Percentiles rank a stretch among this genome's conserved stretches.
These are phyloP conservation scores for Ceratobasidium sp. DNA, from an alignment of 1,284 basidiomycete genomes.

Conservation along the genomic window DNA sequence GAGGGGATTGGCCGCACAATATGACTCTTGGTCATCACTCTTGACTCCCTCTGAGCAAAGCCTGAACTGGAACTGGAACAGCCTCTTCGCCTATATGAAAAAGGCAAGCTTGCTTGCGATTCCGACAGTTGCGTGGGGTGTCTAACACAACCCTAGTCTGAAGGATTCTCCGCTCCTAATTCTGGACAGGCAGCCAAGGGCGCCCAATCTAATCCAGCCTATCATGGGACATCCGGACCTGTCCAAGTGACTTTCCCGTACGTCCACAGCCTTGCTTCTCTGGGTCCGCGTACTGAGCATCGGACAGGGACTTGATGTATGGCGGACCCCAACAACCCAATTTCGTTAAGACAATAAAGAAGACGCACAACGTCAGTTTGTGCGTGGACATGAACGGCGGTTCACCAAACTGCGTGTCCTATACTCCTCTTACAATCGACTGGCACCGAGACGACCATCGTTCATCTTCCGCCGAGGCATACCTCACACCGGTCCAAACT, in stretches of 20 bases:
- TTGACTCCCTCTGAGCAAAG: constrained; percentile 56
- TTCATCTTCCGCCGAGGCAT: constrained; percentile 55
- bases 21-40: constrained; percentile 63
- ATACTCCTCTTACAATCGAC: constrained; percentile 55
- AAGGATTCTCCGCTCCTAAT: constrained; percentile 63
- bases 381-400: constrained; percentile 64
- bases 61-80: constrained; percentile 64
- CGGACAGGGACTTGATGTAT: constrained; percentile 60
- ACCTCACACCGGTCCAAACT: constrained; percentile 53
- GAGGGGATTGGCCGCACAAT: constrained; percentile 63
- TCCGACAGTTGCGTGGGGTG: too few species aligned
- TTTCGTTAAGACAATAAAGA: constrained; percentile 58
- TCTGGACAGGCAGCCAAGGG: constrained; percentile 58
- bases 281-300: constrained; percentile 42
- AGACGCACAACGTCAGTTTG: constrained; percentile 48
- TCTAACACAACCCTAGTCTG: constrained; percentile 49
- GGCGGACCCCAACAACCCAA: constrained; percentile 61
- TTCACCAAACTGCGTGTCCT: constrained; percentile 62
- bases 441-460: constrained; percentile 51
- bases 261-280: constrained; percentile 20
- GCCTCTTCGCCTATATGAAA: constrained; percentile 60
- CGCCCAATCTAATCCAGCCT: constrained; percentile 53
- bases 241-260: constrained; percentile 57
- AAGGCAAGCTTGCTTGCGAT: constrained; percentile 50
- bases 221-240: constrained; percentile 63